Evolutionary conservation across 2,329 filamentous ascomycete genomes (phyloP), one percentile per base, ranked within the genome.

Genomic region (Sporothrix humicola): DNA sequence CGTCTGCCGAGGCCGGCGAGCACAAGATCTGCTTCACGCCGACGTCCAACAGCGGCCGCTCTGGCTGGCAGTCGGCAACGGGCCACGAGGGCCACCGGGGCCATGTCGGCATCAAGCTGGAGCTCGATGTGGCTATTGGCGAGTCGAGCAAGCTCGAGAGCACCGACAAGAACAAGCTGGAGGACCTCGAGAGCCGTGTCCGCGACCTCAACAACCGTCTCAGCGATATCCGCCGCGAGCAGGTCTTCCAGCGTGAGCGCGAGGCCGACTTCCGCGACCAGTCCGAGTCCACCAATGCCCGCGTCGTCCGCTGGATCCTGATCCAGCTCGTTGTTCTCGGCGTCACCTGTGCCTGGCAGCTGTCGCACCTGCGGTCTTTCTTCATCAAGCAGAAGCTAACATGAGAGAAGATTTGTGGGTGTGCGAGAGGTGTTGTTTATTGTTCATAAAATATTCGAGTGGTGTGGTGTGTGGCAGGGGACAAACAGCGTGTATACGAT

Each of bases 381-480:
- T 99, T 99, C 86, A 99, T 99, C 87, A 99, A 99, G 89, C 95
- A 98, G 87, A 99, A 99, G 88, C 90, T 99, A 82, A 98, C 96
- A 74, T 99, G 89, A 83, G 20, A 2, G 54, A 17, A 37, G 9
- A 23, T 2, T 7, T 12, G 20, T 4, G 20, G 20, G 52, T 26
- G 7, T 20, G 9, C 52, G 52, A 23, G 42, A n/a, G 46, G 31
- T 2, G 10, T 20, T 15, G 31, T 37, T 37, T 37, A 37, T 37
- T 37, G 31, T 37, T 37, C 31, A 37, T 37, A 7, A 37, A 37
- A 5, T 7, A 37, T 37, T 5, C 7, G 7, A 26, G 23, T 26
- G 23, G 23, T 26, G 31, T 37, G 31, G 31, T 37, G 31, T 37
- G 31, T 37, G 31, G 31, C 31, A 37, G 31, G 31, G 31, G 7